A percentile compares a stretch with the other conserved stretches of the same genome.
These are phyloP conservation scores for Colletotrichum sublineola DNA, from an alignment of 2,329 filamentous ascomycete genomes.

Conservation along the genomic window DNA sequence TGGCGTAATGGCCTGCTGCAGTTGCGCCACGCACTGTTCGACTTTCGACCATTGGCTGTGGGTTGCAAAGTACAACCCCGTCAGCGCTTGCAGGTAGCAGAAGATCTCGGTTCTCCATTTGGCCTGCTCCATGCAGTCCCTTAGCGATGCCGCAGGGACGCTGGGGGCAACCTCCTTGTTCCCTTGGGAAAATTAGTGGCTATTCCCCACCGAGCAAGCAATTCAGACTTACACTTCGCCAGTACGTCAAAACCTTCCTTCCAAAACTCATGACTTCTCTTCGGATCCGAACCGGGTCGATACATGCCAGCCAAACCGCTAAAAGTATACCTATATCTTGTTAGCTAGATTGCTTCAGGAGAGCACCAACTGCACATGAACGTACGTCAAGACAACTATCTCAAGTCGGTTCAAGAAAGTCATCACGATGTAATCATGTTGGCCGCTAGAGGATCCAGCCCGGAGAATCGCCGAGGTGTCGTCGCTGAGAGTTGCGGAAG, in stretches of 20 bases:
- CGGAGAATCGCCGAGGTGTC: constrained; percentile 69
- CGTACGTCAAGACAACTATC: constrained; percentile 68
- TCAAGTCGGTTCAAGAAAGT: constrained; percentile 73
- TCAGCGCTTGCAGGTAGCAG: constrained; percentile 78
- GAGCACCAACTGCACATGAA: constrained; percentile 9
- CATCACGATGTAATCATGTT: constrained; percentile 69
- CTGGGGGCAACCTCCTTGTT: constrained; percentile 49
- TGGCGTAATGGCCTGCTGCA: constrained; percentile 54
- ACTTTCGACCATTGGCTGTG: constrained; percentile 79
- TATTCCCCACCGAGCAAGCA: too few relatives aligned
- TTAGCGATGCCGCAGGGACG: constrained; percentile 64
- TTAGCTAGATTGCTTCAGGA: constrained; percentile 39
- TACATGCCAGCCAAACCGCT: constrained; percentile 64
- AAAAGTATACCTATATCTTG: constrained; percentile 63
- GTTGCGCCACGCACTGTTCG: constrained; percentile 66
- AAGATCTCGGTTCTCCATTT: constrained; percentile 76
- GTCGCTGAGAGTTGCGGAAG: constrained; percentile 65
- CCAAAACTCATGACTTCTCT: constrained; percentile 54
- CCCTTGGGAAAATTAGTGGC: constrained; percentile 38
- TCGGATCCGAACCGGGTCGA: constrained; percentile 49
- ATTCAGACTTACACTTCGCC: constrained; percentile 58
- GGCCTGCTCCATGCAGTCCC: constrained; percentile 68
- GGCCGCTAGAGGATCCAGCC: constrained; percentile 58
- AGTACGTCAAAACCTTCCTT: constrained; percentile 60
- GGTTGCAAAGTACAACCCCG: constrained; percentile 77